Percentiles rank a stretch among this genome's conserved stretches.
These are phyloP conservation scores for Coniochaeta hoffmannii DNA, from an alignment of 2,329 filamentous ascomycete species.

Conservation along the genomic window DNA sequence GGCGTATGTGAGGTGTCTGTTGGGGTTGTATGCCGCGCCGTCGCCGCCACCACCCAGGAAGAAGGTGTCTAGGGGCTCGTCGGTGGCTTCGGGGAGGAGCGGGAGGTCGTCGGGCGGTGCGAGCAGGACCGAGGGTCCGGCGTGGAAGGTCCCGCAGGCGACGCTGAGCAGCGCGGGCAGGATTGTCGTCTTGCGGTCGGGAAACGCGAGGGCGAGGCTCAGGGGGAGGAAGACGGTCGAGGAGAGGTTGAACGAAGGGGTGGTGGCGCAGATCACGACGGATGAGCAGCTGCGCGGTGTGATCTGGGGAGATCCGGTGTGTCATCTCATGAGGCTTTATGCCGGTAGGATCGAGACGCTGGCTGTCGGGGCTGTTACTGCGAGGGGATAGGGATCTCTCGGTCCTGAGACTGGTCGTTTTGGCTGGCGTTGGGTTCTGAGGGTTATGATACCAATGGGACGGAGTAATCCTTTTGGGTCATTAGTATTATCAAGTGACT, in stretches of 20 bases:
- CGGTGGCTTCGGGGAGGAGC: constrained; percentile 13
- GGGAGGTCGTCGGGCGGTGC: not conserved
- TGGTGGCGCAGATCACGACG: constrained; percentile 60
- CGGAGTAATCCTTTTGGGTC: not conserved
- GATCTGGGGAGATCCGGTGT: constrained; percentile 75
- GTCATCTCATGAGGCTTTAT: constrained; percentile 76
- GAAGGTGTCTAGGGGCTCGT: constrained; percentile 12
- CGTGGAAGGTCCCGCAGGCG: constrained; percentile 60
- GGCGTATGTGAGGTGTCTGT: constrained; percentile 63
- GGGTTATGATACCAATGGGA: not conserved
- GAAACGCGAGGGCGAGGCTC: constrained; percentile 26
- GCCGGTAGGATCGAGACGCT: constrained; percentile 62
- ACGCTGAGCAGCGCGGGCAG: constrained; percentile 64
- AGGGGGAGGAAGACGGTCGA: constrained; percentile 39
- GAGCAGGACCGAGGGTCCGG: constrained; percentile 24
- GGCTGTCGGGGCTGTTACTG: constrained; percentile 60
- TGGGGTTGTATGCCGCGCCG: constrained; percentile 62
- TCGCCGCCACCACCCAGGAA: constrained; percentile 30
- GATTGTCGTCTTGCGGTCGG: constrained; percentile 58
- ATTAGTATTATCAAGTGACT: too few relatives aligned
- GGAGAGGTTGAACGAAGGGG: constrained; percentile 47
- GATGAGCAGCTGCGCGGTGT: constrained; percentile 63
- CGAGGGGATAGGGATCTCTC: constrained; percentile 15
- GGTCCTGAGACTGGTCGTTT: not conserved
- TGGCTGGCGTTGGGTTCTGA: not conserved